phyloP scores from a whole-genome alignment of 2,329 filamentous ascomycete genomes.

The Claviceps maximensis region DNA sequence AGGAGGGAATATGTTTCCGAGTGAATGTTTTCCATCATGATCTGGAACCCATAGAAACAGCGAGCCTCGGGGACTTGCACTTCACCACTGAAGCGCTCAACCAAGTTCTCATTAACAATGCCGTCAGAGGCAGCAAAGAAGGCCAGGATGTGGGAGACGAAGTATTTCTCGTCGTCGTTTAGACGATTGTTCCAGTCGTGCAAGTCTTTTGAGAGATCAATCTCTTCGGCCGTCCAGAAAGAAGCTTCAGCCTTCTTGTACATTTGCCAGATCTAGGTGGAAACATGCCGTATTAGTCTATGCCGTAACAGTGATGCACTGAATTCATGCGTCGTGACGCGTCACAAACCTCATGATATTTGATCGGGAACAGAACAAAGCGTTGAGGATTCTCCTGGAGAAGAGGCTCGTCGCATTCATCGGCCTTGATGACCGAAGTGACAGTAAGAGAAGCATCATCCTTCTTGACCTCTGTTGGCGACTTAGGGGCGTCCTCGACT shows the following conservation, averaged over 20 bases:
- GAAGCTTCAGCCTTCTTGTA: conserved; percentile 99
- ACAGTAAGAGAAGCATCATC: conserved; percentile 24
- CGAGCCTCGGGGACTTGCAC: conserved; percentile 96
- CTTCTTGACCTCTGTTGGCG: conserved; percentile 29
- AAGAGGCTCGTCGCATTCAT: conserved; percentile 76
- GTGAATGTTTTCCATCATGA: conserved; percentile 99
- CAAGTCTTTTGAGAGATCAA: conserved; percentile 95
- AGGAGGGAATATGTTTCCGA: conserved; percentile 98
- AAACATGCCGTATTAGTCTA: neutral
- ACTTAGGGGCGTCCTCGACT: conserved; percentile 49
- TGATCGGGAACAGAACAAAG: conserved; percentile 97
- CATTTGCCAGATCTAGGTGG: conserved; percentile 90
- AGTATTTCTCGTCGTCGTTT: conserved; percentile 94
- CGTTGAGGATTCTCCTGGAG: conserved; percentile 91
- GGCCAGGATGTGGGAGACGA: conserved; percentile 94
- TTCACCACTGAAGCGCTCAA: conserved; percentile 94
- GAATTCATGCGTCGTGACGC: conserved; percentile 46
- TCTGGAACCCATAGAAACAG: conserved; percentile 99
- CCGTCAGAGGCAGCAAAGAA: conserved; percentile 99
- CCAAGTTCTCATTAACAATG: conserved; percentile 98
- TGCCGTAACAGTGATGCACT: neutral
- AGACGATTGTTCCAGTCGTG: conserved; percentile 99
- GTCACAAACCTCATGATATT: conserved; percentile 90
- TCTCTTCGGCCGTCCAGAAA: conserved; percentile 99
- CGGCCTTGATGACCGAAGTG: conserved; percentile 43